A percentile compares a stretch with the other conserved stretches of the same genome.
phyloP scores from a whole-genome alignment of 2,329 filamentous ascomycete species.

The Xylariaceae sp. region DNA sequence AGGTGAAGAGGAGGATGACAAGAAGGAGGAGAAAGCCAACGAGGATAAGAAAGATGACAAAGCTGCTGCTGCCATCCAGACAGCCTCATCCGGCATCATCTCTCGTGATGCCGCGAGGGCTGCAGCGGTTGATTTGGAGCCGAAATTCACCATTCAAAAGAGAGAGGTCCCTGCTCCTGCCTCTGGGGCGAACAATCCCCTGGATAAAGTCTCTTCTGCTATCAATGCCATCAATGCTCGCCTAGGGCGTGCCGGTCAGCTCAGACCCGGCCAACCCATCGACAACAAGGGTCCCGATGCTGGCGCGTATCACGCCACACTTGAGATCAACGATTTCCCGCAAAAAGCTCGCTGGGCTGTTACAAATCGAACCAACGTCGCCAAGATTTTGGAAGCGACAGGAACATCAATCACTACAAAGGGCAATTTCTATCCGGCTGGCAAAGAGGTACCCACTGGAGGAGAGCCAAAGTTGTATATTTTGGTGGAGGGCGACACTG shows the following conservation, averaged over 20 bases:
- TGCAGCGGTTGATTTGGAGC: slow-evolving; percentile 36
- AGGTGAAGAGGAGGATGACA: slow-evolving; percentile 71
- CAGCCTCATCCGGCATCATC: slow-evolving; percentile 54
- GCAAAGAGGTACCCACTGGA: slow-evolving; percentile 71
- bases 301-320: slow-evolving; percentile 90
- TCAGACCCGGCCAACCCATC: slow-evolving; percentile 88
- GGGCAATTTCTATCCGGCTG: slow-evolving; percentile 79
- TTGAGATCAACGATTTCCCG: slow-evolving; percentile 99
- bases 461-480: slow-evolving; percentile 95
- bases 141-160: slow-evolving; percentile 68
- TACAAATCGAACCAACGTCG: slow-evolving; percentile 96
- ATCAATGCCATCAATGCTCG: slow-evolving; percentile 88
- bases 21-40: slow-evolving; percentile 65
- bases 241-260: slow-evolving; percentile 81
- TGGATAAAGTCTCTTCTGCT: slow-evolving; percentile 86
- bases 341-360: slow-evolving; percentile 98
- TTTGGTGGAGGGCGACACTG: slow-evolving; percentile 94
- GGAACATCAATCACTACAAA: slow-evolving; percentile 97
- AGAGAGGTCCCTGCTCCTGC: slow-evolving; percentile 52
- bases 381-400: slow-evolving; percentile 93
- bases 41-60: slow-evolving; percentile 68
- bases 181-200: slow-evolving; percentile 54
- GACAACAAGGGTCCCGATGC: slow-evolving; percentile 98
- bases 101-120: slow-evolving; percentile 46
- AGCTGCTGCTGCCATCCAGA: slow-evolving; percentile 60